Evolutionary conservation across 2,329 filamentous ascomycete species (phyloP).

Genomic region (Fusarium pilosicola): DNA sequence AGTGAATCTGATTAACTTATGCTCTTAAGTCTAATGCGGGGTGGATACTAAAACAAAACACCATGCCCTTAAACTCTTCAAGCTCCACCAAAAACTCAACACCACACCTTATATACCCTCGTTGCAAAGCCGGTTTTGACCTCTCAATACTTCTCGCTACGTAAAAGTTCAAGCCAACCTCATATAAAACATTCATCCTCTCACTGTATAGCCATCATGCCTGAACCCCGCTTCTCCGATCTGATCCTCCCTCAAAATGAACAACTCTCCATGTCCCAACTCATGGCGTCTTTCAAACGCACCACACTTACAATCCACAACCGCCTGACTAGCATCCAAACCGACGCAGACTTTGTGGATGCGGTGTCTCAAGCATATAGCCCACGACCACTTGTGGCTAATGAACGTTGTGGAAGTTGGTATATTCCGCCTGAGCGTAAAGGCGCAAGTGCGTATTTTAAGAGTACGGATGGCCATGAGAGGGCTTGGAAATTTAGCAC

Average conservation of each 20-base stretch:
- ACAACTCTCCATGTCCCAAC: conserved; percentile 76
- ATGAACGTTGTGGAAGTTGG: conserved; percentile 97
- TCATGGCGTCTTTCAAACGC: conserved; percentile 77
- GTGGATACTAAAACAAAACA: conserved; percentile 27
- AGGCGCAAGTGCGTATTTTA: conserved; percentile 87
- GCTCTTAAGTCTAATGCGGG: conserved; percentile 10
- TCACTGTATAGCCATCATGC: conserved; percentile 19
- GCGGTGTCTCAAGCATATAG: conserved; percentile 64
- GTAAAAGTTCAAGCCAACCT: not conserved
- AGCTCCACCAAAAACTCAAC: conserved; percentile 38
- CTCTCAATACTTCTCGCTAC: not conserved
- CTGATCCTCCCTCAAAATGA: conserved; percentile 64
- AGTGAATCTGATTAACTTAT: conserved; percentile 1
- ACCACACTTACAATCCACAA: conserved; percentile 83
- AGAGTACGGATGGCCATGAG: conserved; percentile 95
- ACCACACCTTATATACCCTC: not conserved
- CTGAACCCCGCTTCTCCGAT: conserved; percentile 50
- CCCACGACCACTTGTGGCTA: conserved; percentile 80
- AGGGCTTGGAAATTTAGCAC: conserved; percentile 92
- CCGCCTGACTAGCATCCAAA: conserved; percentile 80
- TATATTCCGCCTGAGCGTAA: conserved; percentile 78
- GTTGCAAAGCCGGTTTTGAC: not conserved
- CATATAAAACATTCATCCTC: not conserved
- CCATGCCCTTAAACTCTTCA: not conserved
- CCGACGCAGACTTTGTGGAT: conserved; percentile 80